Evolutionary conservation across 2,329 filamentous ascomycete genomes (phyloP).

Genomic region (Microthyrium microscopicum): DNA sequence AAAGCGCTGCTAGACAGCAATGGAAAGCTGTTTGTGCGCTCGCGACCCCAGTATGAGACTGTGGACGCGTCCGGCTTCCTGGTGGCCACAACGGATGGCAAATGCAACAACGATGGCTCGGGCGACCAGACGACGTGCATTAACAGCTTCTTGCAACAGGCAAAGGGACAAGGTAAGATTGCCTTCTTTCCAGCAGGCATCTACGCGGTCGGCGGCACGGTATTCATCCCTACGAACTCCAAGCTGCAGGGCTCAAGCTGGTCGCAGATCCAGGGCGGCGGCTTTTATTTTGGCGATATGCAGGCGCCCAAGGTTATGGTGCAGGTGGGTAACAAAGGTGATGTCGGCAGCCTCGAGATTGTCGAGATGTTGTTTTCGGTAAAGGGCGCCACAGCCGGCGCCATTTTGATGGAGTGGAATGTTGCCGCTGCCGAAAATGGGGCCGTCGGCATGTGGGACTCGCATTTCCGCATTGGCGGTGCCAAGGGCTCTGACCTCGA

Average conservation of each 20-base stretch:
- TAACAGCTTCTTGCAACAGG: neutral
- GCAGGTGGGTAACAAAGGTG: slow-evolving; percentile 10
- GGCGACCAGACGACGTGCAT: neutral
- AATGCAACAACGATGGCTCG: neutral
- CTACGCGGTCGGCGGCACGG: slow-evolving; percentile 1
- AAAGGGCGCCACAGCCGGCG: slow-evolving; percentile 19
- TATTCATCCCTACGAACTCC: neutral
- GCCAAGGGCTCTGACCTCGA: slow-evolving; percentile 15
- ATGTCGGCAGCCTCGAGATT: slow-evolving; percentile 21
- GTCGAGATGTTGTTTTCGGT: slow-evolving; percentile 20
- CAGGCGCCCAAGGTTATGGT: neutral
- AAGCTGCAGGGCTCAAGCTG: neutral
- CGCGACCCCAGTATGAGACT: neutral
- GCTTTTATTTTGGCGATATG: neutral
- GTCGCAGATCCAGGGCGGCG: slow-evolving; percentile 33
- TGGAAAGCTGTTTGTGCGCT: neutral
- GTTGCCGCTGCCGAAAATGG: slow-evolving; percentile 16
- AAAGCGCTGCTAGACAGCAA: neutral
- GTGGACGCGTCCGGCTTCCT: neutral
- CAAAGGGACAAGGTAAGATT: neutral
- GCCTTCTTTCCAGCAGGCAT: slow-evolving; percentile 1
- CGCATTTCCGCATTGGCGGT: slow-evolving; percentile 23
- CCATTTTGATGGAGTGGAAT: slow-evolving; percentile 22
- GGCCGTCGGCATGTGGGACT: slow-evolving; percentile 16
- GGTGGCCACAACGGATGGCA: neutral